A percentile compares a stretch with the other conserved stretches of the same genome.
phyloP scores from a whole-genome alignment of 2,329 filamentous ascomycete species.

The Claviceps monticola region DNA sequence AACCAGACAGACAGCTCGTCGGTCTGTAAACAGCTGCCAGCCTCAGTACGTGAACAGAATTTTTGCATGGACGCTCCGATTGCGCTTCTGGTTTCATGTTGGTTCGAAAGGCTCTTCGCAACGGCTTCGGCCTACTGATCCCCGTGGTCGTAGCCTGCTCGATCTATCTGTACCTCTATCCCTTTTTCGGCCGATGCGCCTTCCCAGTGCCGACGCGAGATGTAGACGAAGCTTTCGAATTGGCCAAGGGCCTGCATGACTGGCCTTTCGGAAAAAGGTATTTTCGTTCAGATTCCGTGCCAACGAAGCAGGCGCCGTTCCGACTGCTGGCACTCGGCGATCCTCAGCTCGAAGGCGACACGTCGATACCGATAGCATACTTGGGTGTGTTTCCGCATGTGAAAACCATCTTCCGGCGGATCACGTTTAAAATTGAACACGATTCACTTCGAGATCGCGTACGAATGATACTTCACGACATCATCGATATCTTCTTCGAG shows the following conservation, averaged over 20 bases:
- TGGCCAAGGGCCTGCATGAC: slow-evolving; percentile 25
- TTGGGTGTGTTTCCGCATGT: slow-evolving; percentile 41
- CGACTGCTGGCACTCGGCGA: slow-evolving; percentile 79
- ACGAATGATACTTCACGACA: slow-evolving; percentile 40
- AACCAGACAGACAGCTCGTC: not conserved
- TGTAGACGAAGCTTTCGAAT: slow-evolving; percentile 19
- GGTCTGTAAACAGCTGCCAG: not conserved
- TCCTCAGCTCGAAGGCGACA: slow-evolving; percentile 87
- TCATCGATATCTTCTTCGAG: slow-evolving; percentile 46
- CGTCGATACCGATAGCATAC: slow-evolving; percentile 53
- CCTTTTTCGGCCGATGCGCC: slow-evolving; percentile 62
- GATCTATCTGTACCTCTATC: slow-evolving; percentile 77
- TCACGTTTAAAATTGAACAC: slow-evolving; percentile 32
- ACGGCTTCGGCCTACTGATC: slow-evolving; percentile 36
- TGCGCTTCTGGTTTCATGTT: slow-evolving; percentile 36
- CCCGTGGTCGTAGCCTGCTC: slow-evolving; percentile 58
- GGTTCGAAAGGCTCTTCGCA: slow-evolving; percentile 38
- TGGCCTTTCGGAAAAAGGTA: slow-evolving; percentile 20
- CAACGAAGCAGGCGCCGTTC: slow-evolving; percentile 50
- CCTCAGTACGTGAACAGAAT: not conserved
- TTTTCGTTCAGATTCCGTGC: slow-evolving; percentile 10
- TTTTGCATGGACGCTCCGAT: slow-evolving; percentile 5
- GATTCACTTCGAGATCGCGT: slow-evolving; percentile 36
- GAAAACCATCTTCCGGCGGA: slow-evolving; percentile 30
- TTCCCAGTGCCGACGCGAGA: slow-evolving; percentile 48